Evolutionary conservation across 306 rosid genomes (phyloP), one percentile per base, ranked within the genome.

Genomic region (Boehmeria nivea): DNA sequence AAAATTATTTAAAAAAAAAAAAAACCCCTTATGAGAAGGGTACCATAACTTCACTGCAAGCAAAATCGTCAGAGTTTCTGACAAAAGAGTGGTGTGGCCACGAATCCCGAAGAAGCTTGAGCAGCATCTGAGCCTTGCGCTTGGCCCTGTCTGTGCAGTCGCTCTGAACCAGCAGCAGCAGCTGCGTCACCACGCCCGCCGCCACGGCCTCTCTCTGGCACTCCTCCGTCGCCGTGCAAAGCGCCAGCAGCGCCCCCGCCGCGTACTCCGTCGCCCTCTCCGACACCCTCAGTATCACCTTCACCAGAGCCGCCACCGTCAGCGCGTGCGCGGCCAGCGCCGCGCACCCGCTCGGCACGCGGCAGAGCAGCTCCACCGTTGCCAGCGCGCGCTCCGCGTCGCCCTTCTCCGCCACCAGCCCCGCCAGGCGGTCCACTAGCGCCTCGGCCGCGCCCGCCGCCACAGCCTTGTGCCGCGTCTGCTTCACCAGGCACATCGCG

Each of bases 61-160:
- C 86, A 64, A 69, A 91, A 59, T 84, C 98, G 45, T 91, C 91
- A 4, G 94, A 91, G 64, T 84, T 83, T 51, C 82, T 89, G 22
- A 84, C 45, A 11, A 40, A 40, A 18, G 94, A 84, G 61, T 84
- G 80, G 47, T 78, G 82, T 10, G 98, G 98, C 98, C 98, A 91
- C 78, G 94, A 91, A 78, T 91, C 96, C 81, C 94, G 81, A 67
- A 91, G 94, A 67, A 84, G 95, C 87, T 91, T 91, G 58, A 91
- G 77, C 79, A 91, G 52, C 62, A 80, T 55, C 62, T 91, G 94
- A 37, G 98, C 94, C 78, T 91, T 91, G 66, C 95, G 72, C 83
- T 91, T 91, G 10, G 90, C 96, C 55, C 98, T 63, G 56, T 70
- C 96, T 51, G 94, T 87, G 69, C 98, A 91, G 45, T 87, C 98